phyloP scores from a whole-genome alignment of 2,329 filamentous ascomycete species.

The Colletotrichum sp. region DNA sequence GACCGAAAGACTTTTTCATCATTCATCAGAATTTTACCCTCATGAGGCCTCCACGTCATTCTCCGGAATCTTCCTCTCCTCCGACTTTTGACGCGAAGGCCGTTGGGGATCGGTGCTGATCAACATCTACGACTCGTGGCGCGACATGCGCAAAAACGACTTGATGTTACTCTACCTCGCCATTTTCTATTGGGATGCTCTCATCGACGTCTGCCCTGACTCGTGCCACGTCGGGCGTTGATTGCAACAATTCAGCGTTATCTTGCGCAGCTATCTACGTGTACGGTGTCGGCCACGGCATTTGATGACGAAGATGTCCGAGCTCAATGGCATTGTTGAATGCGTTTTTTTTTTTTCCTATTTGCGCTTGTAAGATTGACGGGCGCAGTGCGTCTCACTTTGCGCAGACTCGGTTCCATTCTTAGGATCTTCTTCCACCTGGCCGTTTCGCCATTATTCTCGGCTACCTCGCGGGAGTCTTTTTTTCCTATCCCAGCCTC shows the following conservation, averaged over 20 bases:
- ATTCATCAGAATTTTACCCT: not conserved
- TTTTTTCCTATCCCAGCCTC: not conserved
- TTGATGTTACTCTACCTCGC: not conserved
- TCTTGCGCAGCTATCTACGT: not conserved
- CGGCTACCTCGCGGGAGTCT: constrained; percentile 9
- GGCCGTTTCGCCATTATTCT: constrained; percentile 16
- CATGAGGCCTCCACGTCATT: not conserved
- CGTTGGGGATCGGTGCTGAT: not conserved
- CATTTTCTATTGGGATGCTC: not conserved
- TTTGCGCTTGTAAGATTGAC: not conserved
- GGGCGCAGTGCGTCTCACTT: not conserved
- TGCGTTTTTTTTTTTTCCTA: not conserved
- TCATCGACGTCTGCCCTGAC: not conserved
- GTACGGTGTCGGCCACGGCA: not conserved
- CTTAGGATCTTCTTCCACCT: not conserved
- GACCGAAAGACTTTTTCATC: not conserved
- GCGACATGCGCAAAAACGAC: not conserved
- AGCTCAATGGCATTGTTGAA: not conserved
- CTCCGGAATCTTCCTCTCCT: not conserved
- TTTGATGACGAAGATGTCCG: not conserved
- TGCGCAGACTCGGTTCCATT: not conserved
- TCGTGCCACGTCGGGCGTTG: constrained; percentile 12
- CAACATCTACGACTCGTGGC: not conserved
- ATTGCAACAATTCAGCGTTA: not conserved
- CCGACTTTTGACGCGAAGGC: not conserved